Evolutionary conservation across 2,329 filamentous ascomycete genomes (phyloP), one percentile per base, ranked within the genome.

Genomic region (Ophiocordyceps australis): DNA sequence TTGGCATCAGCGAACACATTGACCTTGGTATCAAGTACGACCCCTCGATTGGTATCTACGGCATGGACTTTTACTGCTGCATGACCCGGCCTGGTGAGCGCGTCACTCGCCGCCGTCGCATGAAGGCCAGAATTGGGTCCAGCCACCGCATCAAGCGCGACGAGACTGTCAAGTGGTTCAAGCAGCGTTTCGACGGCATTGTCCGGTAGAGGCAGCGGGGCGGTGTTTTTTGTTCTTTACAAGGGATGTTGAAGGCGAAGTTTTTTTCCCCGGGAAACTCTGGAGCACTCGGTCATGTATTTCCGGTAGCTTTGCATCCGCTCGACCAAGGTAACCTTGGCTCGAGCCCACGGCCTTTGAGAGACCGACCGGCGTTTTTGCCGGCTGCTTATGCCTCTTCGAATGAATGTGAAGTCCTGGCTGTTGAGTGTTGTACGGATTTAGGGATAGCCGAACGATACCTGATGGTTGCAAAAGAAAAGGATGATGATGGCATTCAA

Each of bases 1-100:
- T 98, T 74, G 89, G 89, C 70, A 98, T 98, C 71, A 83, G 72
- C 67, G 89, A 98, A 70, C 89, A 98, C 79, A 98, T 98, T 64
- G 89, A 98, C 74, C 73, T 98, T 51, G 89, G 89, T 54, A 98
- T 98, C 81, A 98, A 98, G 77, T 94, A 94, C 70, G 85, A 94
- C 67, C 85, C 85, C 40, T 78, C 72, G 39, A 94, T 94, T 47
- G 85, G 85, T 75, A 94, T 94, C 60, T 94, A 93, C 72, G 85
- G 89, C 59, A 98, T 98, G 89, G 89, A 98, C 68, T 98, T 98
- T 68, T 98, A 94, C 79, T 85, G 77, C 80, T 95, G 86, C 82
- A 98, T 98, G 89, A 93, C 83, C 69, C 85, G 89, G 52, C 89
- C 86, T 50, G 89, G 89, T 66, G 85, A 93, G 74, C 85, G 89